Conservation (phyloP, 352 stramenopile species). For the Elongisporangium senticosum region DNA sequence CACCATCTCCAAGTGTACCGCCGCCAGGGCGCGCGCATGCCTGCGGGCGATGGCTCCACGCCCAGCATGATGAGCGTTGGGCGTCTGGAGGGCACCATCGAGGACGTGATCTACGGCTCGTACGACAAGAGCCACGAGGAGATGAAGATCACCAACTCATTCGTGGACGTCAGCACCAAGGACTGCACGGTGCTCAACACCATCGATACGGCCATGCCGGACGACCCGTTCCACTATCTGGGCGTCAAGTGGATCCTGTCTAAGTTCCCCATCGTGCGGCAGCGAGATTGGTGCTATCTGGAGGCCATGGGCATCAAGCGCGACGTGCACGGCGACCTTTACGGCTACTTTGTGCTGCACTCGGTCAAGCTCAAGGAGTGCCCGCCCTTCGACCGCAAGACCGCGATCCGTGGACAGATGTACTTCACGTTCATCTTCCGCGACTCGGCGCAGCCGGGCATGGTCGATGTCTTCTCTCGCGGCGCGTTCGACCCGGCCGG, state of each 20-base stretch:
- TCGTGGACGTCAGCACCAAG: conserved; percentile 14
- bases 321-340: conserved; percentile 13
- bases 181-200: conserved; percentile 19
- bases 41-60: conserved; percentile 8
- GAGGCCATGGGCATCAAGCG: conserved; percentile 26
- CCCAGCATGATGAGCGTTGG: conserved; percentile 16
- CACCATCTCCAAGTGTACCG: conserved; percentile 34
- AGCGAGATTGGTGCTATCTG: conserved; percentile 27
- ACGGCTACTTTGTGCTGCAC: conserved; percentile 30
- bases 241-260: conserved; percentile 39
- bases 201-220: conserved; percentile 13
- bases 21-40: conserved; percentile 14
- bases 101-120: conserved; percentile 13
- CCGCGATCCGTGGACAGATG: conserved; percentile 17
- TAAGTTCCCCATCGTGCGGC: conserved; percentile 15
- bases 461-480: conserved; percentile 18
- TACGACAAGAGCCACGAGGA: conserved; percentile 18
- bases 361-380: conserved; percentile 25
- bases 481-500: conserved; percentile 17
- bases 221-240: conserved; percentile 46
- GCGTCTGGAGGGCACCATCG: conserved; percentile 16
- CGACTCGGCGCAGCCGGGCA: conserved; percentile 9
- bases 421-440: conserved; percentile 20
- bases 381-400: conserved; percentile 14
- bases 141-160: conserved; percentile 11